These are phyloP conservation scores for Boletus eberwhitei DNA, from an alignment of 768 basidiomycete genomes.

Conservation along the genomic window DNA sequence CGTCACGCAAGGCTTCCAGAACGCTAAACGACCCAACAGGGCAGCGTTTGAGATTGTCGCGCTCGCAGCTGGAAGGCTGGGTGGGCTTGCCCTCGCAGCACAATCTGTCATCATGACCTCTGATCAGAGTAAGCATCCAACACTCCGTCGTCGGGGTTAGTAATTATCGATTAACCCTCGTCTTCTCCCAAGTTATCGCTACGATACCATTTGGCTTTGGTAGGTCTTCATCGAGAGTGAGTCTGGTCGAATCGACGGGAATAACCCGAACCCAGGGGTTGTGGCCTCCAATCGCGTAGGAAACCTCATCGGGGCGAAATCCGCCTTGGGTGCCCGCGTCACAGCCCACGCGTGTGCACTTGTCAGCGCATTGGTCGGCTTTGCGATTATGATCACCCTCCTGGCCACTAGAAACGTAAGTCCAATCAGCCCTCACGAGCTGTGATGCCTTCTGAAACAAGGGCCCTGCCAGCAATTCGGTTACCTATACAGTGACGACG, in stretches of 20 bases:
- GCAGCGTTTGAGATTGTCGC: conserved; percentile 82
- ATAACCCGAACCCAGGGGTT: conserved; percentile 41
- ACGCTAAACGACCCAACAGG: conserved; percentile 39
- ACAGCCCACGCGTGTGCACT: conserved; percentile 64
- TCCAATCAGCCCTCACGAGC: background rate
- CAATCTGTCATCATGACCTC: conserved; percentile 80
- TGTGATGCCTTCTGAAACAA: background rate
- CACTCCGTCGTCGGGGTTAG: background rate
- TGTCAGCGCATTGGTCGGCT: conserved; percentile 58
- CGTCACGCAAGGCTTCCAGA: background rate
- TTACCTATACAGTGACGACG: conserved; percentile 66
- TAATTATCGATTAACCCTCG: background rate
- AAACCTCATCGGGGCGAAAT: conserved; percentile 62
- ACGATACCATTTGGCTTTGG: conserved; percentile 76
- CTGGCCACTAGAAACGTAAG: conserved; percentile 55
- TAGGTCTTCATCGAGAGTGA: conserved; percentile 9
- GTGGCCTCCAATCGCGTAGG: conserved; percentile 72
- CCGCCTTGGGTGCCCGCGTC: conserved; percentile 48
- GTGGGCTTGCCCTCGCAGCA: conserved; percentile 63
- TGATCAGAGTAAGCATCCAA: conserved; percentile 55
- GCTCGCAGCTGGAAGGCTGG: conserved; percentile 69
- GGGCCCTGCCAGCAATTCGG: conserved; percentile 47
- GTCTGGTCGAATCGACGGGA: background rate
- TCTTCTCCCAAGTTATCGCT: conserved; percentile 48
- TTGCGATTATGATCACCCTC: conserved; percentile 56